phyloP scores from a whole-genome alignment of 768 basidiomycete species.

The Mrakia frigida region DNA sequence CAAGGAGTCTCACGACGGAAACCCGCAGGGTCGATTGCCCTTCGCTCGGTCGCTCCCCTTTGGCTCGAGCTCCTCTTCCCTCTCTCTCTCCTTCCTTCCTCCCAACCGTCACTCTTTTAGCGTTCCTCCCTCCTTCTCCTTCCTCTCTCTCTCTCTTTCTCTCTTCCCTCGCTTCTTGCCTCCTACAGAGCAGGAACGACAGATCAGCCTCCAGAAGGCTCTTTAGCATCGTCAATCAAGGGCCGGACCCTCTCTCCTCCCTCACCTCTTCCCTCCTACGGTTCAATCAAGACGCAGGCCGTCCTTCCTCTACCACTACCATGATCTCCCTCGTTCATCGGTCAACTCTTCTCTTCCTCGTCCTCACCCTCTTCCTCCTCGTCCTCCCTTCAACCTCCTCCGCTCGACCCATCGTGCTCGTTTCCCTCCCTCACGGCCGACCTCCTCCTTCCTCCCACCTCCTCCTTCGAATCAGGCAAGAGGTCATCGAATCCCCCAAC shows the following conservation, averaged over 20 bases:
- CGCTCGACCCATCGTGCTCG: not conserved
- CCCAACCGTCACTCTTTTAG: not conserved
- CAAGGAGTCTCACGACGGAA: too few relatives aligned
- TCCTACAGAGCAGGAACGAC: not conserved
- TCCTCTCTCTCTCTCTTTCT: not conserved
- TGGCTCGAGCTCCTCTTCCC: not conserved
- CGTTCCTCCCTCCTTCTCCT: not conserved
- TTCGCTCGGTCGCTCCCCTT: not conserved
- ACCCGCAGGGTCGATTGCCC: not conserved
- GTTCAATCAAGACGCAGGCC: not conserved
- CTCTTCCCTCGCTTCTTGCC: not conserved
- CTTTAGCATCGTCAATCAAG: not conserved
- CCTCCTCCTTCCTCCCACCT: not conserved
- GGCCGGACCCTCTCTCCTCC: not conserved
- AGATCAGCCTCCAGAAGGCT: not conserved
- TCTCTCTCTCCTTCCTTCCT: not conserved
- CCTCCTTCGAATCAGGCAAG: not conserved
- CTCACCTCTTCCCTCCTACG: not conserved
- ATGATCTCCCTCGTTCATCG: not conserved
- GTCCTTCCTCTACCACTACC: not conserved
- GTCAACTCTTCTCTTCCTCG: not conserved
- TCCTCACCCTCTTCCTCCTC: not conserved
- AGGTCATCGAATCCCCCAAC: too few relatives aligned
- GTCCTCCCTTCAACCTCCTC: not conserved
- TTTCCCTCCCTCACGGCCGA: not conserved